Conservation (phyloP, 306 rosid genomes). For the Glycine latifolia region DNA sequence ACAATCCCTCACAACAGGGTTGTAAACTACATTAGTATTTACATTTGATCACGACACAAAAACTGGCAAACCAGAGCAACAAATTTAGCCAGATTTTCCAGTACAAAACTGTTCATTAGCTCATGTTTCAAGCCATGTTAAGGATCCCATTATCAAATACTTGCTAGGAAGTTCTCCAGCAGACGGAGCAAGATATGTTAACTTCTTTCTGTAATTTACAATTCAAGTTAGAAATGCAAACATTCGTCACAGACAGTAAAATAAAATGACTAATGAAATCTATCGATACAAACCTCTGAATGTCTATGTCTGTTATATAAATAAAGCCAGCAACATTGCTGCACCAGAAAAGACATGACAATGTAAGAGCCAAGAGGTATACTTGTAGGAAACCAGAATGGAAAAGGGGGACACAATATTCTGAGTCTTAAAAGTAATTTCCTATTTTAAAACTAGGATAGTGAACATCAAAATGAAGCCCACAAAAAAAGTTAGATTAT, state of each 20-base stretch:
- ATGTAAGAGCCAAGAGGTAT: conserved; percentile 3
- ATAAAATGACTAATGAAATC: conserved; percentile 11
- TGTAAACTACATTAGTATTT: conserved; percentile 23
- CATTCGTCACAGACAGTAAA: neutral
- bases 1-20: conserved; percentile 13
- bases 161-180: conserved; percentile 95
- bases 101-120: conserved; percentile 35
- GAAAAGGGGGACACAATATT: neutral
- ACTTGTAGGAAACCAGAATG: neutral
- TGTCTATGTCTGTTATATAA: conserved; percentile 78
- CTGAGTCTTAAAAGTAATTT: neutral
- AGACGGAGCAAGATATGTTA: conserved; percentile 87
- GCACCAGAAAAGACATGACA: conserved; percentile 48
- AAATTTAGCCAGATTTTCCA: neutral
- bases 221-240: conserved; percentile 44
- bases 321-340: conserved; percentile 95
- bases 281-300: conserved; percentile 73
- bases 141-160: conserved; percentile 75
- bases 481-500: too few species aligned
- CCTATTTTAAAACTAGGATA: too few species aligned
- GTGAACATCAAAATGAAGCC: too few species aligned
- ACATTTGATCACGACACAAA: conserved; percentile 28
- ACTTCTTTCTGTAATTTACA: conserved; percentile 75
- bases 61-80: neutral
- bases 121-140: conserved; percentile 92